A percentile compares a stretch with the other conserved stretches of the same genome.
These are phyloP conservation scores for Apiospora kogelbergensis DNA, from an alignment of 2,329 filamentous ascomycete species.

Conservation along the genomic window DNA sequence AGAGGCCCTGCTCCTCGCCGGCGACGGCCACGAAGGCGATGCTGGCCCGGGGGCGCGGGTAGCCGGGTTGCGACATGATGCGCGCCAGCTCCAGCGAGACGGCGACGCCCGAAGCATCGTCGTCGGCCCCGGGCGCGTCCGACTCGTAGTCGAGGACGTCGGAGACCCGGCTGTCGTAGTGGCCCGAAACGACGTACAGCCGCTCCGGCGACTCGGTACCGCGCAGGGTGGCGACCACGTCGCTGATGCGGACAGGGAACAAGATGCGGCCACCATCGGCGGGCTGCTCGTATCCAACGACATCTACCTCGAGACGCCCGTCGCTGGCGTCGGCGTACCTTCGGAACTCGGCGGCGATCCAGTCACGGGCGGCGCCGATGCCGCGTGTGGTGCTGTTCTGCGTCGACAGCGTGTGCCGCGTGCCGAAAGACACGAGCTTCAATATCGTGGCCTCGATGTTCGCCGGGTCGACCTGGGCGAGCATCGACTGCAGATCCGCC, in stretches of 20 bases:
- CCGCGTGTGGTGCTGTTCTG: conserved; percentile 51
- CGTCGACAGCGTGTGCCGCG: conserved; percentile 54
- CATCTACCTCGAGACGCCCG: conserved; percentile 50
- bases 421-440: conserved; percentile 56
- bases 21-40: conserved; percentile 58
- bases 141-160: conserved; percentile 50
- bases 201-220: conserved; percentile 47
- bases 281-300: conserved; percentile 51
- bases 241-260: conserved; percentile 52
- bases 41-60: conserved; percentile 43
- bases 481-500: conserved; percentile 25
- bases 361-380: conserved; percentile 57
- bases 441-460: conserved; percentile 51
- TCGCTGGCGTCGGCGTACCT: conserved; percentile 46
- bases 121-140: conserved; percentile 57
- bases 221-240: conserved; percentile 51
- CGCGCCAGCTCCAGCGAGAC: conserved; percentile 56
- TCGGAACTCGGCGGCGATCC: conserved; percentile 52
- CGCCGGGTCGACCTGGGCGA: conserved; percentile 33
- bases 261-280: conserved; percentile 43
- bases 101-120: conserved; percentile 56
- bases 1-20: conserved; percentile 57
- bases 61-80: conserved; percentile 44
- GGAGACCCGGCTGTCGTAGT: conserved; percentile 54
- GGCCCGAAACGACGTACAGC: conserved; percentile 54